A percentile compares a stretch with the other conserved stretches of the same genome.
These are phyloP conservation scores for Paecilomyces variotii DNA, from an alignment of 2,329 filamentous ascomycete species.

Conservation along the genomic window DNA sequence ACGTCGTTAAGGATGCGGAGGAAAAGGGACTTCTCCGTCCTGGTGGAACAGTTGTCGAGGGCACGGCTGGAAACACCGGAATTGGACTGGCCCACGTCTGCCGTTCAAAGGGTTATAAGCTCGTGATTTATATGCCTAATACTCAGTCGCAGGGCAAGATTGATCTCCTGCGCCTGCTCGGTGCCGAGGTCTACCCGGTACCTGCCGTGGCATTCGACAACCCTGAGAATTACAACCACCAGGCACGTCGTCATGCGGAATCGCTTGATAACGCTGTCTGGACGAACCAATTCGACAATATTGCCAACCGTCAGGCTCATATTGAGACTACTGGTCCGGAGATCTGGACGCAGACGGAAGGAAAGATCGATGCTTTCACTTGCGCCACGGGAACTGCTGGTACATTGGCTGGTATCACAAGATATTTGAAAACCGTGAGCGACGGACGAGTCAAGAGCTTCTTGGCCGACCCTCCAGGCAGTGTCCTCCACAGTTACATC, in stretches of 20 bases:
- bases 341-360: slow-evolving; percentile 87
- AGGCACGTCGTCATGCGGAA: slow-evolving; percentile 85
- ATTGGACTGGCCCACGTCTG: slow-evolving; percentile 97
- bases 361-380: slow-evolving; percentile 86
- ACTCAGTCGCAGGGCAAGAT: slow-evolving; percentile 98
- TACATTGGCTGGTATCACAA: slow-evolving; percentile 79
- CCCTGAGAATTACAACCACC: slow-evolving; percentile 96
- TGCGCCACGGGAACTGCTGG: slow-evolving; percentile 91
- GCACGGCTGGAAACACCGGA: slow-evolving; percentile 94
- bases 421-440: slow-evolving; percentile 78
- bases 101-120: slow-evolving; percentile 79
- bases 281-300: slow-evolving; percentile 99
- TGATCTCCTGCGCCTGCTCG: slow-evolving; percentile 80
- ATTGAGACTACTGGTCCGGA: slow-evolving; percentile 96
- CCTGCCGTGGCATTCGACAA: slow-evolving; percentile 94
- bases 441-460: slow-evolving; percentile 74
- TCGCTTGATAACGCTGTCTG: slow-evolving; percentile 80
- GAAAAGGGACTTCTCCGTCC: slow-evolving; percentile 72
- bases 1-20: slow-evolving; percentile 89
- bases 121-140: slow-evolving; percentile 99
- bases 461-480: slow-evolving; percentile 89
- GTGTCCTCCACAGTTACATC: slow-evolving; percentile 88
- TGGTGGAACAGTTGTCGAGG: slow-evolving; percentile 92
- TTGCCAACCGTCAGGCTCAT: slow-evolving; percentile 85
- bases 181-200: slow-evolving; percentile 91